Evolutionary conservation across 163 green algal species (phyloP).

Genomic region (Trebouxia gelatinosa): DNA sequence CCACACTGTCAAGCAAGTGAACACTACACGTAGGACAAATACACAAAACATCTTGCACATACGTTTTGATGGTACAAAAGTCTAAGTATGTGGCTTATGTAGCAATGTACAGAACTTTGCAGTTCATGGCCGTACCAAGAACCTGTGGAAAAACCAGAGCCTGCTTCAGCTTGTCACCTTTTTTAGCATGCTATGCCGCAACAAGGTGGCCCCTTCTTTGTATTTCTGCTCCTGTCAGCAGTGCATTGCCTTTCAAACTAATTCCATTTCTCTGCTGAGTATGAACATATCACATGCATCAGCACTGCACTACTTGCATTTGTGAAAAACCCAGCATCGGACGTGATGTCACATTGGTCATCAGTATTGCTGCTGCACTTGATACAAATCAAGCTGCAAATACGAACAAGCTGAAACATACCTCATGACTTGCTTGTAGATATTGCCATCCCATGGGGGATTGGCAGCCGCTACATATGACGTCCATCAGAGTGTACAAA

Average conservation of each 20-base stretch:
- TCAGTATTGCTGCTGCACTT: not conserved
- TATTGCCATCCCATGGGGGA: slow-evolving; percentile 28
- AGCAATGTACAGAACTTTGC: not conserved
- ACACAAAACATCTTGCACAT: not conserved
- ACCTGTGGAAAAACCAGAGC: not conserved
- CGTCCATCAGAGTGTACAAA: slow-evolving; percentile 17
- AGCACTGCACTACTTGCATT: not conserved
- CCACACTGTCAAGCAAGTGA: not conserved
- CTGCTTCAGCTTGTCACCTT: not conserved
- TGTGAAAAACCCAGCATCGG: not conserved
- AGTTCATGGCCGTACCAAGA: not conserved
- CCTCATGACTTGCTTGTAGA: slow-evolving; percentile 19
- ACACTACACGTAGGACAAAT: not conserved
- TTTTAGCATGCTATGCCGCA: slow-evolving; percentile 25
- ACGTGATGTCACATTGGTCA: not conserved
- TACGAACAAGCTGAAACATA: not conserved
- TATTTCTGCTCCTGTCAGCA: slow-evolving; percentile 21
- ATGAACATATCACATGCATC: not conserved
- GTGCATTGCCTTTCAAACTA: not conserved
- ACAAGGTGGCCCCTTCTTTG: slow-evolving; percentile 11
- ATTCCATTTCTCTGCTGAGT: not conserved
- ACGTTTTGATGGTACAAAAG: not conserved
- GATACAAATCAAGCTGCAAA: not conserved
- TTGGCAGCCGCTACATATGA: slow-evolving; percentile 11
- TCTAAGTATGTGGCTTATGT: not conserved